These are phyloP conservation scores for Pelargonium australe DNA, from an alignment of 441 rosid genomes.

Conservation along the genomic window DNA sequence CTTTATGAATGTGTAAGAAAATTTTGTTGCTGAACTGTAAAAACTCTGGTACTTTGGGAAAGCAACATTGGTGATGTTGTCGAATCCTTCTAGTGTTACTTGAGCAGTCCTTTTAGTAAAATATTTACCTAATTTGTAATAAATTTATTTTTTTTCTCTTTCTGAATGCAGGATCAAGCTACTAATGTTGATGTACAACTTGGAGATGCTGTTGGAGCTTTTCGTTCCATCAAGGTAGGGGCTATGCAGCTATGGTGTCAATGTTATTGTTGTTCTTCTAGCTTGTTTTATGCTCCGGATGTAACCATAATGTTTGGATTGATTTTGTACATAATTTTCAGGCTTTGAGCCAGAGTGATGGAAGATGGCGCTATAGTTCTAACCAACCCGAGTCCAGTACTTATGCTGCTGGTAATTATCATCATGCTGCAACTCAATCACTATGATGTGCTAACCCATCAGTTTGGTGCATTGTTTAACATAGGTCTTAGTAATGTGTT, in stretches of 20 bases:
- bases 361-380: slow-evolving; percentile 86
- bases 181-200: slow-evolving; percentile 56
- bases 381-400: slow-evolving; percentile 77
- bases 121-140: slow-evolving; percentile 10
- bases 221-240: slow-evolving; percentile 83
- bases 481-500: background rate
- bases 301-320: slow-evolving; percentile 16
- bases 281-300: background rate
- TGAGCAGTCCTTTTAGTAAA: slow-evolving; percentile 13
- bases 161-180: slow-evolving; percentile 49
- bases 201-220: slow-evolving; percentile 64
- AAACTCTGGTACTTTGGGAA: too few species aligned
- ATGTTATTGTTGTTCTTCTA: background rate
- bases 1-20: background rate
- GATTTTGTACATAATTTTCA: slow-evolving; percentile 31
- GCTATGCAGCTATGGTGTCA: slow-evolving; percentile 1
- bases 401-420: slow-evolving; percentile 75
- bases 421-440: slow-evolving; percentile 4
- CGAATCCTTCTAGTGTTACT: too few species aligned
- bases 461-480: background rate
- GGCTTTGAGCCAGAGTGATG: slow-evolving; percentile 94
- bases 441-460: slow-evolving; percentile 5
- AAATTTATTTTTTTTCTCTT: slow-evolving; percentile 11
- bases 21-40: background rate
- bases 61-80: too few species aligned